phyloP scores from a whole-genome alignment of 2,329 filamentous ascomycete genomes.

The Juglanconis juglandina region DNA sequence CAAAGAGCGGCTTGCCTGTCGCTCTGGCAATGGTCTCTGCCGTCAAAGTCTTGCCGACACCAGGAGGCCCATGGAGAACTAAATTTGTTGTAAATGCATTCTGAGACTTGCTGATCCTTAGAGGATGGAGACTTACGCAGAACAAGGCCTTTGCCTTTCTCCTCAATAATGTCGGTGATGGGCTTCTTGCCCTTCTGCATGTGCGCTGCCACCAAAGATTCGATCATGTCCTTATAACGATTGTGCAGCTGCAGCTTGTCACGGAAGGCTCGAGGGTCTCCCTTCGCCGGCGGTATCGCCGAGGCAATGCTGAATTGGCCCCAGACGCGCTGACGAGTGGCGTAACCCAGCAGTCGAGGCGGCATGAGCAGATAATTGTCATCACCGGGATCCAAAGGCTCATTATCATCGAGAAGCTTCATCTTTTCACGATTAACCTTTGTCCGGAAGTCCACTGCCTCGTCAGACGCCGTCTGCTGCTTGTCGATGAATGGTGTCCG shows the following conservation, averaged over 20 bases:
- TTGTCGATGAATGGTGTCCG: neutral
- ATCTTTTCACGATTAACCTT: neutral
- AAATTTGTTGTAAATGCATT: too few species aligned
- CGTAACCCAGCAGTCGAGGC: constrained; percentile 13
- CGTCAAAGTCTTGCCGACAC: constrained; percentile 18
- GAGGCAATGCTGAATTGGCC: constrained; percentile 10
- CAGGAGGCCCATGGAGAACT: constrained; percentile 16
- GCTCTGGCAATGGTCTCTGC: constrained; percentile 17
- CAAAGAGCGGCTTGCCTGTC: constrained; percentile 14
- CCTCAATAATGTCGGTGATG: constrained; percentile 16
- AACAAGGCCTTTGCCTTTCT: constrained; percentile 16
- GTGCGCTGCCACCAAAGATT: constrained; percentile 11
- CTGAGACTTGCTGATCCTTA: too few species aligned
- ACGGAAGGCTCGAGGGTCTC: neutral
- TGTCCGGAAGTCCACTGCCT: neutral
- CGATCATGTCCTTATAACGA: constrained; percentile 14
- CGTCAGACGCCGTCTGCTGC: neutral
- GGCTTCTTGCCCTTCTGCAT: constrained; percentile 8
- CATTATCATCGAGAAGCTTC: neutral
- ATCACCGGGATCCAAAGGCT: neutral
- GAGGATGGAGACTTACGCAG: neutral
- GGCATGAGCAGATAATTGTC: constrained; percentile 4
- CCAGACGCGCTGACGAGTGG: constrained; percentile 14
- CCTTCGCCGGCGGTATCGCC: neutral
- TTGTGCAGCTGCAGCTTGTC: constrained; percentile 6